Evolutionary conservation across 352 stramenopile species (phyloP).

Genomic region (Phytophthora idaei): DNA sequence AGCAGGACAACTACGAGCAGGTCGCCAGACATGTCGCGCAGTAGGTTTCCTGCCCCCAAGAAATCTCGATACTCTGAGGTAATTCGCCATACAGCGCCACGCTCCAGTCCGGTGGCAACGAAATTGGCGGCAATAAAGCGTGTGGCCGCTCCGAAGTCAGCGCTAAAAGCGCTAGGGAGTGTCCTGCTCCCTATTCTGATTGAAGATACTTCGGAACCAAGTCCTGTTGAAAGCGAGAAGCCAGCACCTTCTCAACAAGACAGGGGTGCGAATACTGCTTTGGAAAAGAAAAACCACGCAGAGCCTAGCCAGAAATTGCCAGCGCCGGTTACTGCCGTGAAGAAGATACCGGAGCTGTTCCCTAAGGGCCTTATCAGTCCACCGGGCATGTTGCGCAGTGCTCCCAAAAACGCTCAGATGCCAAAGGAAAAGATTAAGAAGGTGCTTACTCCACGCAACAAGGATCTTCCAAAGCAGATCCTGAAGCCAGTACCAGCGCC

Average conservation of each 20-base stretch:
- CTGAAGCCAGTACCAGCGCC: background rate
- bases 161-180: background rate
- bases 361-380: background rate
- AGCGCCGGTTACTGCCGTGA: background rate
- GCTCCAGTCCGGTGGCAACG: background rate
- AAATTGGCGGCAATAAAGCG: background rate
- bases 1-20: background rate
- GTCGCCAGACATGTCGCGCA: background rate
- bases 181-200: background rate
- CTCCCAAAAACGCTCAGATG: no score
- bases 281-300: background rate
- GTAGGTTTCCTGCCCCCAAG: background rate
- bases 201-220: background rate
- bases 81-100: background rate
- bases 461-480: background rate
- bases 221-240: background rate
- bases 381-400: background rate
- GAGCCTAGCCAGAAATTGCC: background rate
- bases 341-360: background rate
- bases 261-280: background rate
- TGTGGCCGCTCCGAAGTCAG: background rate
- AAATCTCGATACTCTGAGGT: background rate
- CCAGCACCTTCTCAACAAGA: background rate
- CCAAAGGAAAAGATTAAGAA: background rate
- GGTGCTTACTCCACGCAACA: background rate